Percentiles rank a stretch among this genome's conserved stretches.
Conservation (phyloP, 2,329 filamentous ascomycete species). For the Cephalotrichum gorgonifer region DNA sequence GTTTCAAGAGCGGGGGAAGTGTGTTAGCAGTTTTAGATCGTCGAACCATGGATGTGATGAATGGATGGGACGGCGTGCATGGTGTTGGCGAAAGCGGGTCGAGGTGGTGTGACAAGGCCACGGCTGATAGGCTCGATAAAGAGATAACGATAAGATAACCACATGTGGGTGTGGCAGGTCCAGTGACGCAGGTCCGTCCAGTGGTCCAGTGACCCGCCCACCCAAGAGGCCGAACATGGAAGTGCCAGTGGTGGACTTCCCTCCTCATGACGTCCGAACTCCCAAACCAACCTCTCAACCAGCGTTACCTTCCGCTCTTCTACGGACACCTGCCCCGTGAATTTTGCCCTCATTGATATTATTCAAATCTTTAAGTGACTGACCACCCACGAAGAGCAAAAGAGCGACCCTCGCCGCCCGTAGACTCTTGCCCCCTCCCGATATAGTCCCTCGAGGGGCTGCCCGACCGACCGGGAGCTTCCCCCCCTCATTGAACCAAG, state of each 20-base stretch:
- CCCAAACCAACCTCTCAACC: not conserved
- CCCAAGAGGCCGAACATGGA: no score
- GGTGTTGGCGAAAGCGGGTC: no score
- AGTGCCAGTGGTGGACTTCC: not conserved
- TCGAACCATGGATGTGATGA: no score
- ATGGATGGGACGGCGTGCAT: no score
- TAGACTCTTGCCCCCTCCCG: not conserved
- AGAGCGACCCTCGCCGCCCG: not conserved
- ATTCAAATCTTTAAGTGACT: not conserved
- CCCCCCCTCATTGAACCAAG: no score
- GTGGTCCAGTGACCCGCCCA: not conserved
- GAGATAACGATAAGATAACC: not conserved
- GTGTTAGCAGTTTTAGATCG: no score
- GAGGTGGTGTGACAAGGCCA: not conserved
- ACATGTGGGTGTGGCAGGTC: not conserved
- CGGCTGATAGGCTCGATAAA: not conserved
- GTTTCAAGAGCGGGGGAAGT: no score
- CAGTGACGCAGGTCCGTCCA: not conserved
- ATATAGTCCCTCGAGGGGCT: no score
- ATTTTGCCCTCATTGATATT: not conserved
- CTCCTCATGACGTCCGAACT: not conserved
- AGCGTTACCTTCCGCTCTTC: not conserved
- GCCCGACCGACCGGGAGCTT: no score
- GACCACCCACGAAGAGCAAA: not conserved
- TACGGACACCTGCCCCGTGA: not conserved